These are phyloP conservation scores for Diplodia mutila DNA, from an alignment of 2,329 filamentous ascomycete species.

Conservation along the genomic window DNA sequence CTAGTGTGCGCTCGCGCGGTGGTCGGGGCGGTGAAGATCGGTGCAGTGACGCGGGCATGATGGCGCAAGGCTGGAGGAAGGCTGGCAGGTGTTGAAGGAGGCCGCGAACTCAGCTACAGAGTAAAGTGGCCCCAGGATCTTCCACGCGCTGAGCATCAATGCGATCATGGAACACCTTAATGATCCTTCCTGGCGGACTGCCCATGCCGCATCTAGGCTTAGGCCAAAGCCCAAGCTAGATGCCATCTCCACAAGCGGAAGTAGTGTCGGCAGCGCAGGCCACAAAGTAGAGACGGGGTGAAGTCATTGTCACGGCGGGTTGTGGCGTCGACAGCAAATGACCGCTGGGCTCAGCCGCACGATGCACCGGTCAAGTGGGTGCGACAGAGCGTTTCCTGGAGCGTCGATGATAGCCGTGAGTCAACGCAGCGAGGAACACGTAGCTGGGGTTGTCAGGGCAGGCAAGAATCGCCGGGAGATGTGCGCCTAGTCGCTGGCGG, in stretches of 20 bases:
- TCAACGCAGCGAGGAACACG: constrained; percentile 13
- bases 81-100: not conserved
- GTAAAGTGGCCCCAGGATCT: not conserved
- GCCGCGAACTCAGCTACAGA: not conserved
- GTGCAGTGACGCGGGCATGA: not conserved
- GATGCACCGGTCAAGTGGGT: not conserved
- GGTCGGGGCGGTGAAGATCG: not conserved
- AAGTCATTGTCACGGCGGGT: constrained; percentile 2
- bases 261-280: not conserved
- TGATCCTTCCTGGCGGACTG: not conserved
- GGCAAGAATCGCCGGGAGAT: constrained; percentile 23
- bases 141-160: constrained; percentile 14
- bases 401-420: not conserved
- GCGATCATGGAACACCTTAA: constrained; percentile 16
- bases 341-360: constrained; percentile 1
- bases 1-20: not conserved
- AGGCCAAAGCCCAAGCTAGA: not conserved
- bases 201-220: constrained; percentile 6
- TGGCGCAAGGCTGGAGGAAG: not conserved
- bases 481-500: not conserved
- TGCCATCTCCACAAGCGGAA: not conserved
- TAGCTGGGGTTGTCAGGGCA: constrained; percentile 18
- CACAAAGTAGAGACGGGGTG: not conserved
- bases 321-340: not conserved
- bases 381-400: not conserved